Percentiles rank a stretch among this genome's conserved stretches.
These are phyloP conservation scores for Starmerella davenportii DNA, from an alignment of 805 yeast genomes.

Conservation along the genomic window DNA sequence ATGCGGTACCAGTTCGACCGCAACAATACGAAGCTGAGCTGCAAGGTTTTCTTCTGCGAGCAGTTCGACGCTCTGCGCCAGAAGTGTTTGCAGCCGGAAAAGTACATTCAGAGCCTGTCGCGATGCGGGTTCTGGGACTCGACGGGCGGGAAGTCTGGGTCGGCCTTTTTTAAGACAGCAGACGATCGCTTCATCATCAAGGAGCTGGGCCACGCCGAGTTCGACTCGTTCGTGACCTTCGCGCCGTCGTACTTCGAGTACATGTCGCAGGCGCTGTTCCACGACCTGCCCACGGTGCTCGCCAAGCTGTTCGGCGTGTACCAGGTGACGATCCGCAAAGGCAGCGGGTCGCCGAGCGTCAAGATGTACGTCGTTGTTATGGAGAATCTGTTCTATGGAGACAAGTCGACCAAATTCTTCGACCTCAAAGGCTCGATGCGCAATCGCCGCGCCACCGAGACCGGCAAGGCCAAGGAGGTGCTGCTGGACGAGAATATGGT, in stretches of 20 bases:
- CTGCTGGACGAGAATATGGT: conserved; percentile 94
- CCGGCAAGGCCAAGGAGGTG: conserved; percentile 90
- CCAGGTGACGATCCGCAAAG: conserved; percentile 74
- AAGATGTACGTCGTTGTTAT: conserved; percentile 83
- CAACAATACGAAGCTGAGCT: conserved; percentile 63
- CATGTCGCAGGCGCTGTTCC: conserved; percentile 86
- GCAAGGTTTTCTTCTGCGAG: conserved; percentile 88
- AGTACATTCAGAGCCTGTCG: conserved; percentile 73
- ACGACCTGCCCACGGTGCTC: conserved; percentile 82
- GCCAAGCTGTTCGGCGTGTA: conserved; percentile 93
- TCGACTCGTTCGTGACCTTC: conserved; percentile 84
- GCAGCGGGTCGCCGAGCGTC: conserved; percentile 54
- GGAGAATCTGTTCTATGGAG: conserved; percentile 85
- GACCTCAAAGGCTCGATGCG: conserved; percentile 97
- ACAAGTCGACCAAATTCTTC: conserved; percentile 67
- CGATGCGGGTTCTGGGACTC: conserved; percentile 93
- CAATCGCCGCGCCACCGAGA: conserved; percentile 88
- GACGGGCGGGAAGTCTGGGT: conserved; percentile 91
- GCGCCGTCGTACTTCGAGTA: conserved; percentile 95
- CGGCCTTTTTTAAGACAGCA: conserved; percentile 76
- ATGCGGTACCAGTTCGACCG: conserved; percentile 82
- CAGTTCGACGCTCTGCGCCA: conserved; percentile 88
- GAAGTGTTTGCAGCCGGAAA: conserved; percentile 59
- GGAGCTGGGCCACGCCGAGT: conserved; percentile 70
- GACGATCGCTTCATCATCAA: conserved; percentile 82